Evolutionary conservation across 192 early-diverging fungal species (phyloP).

Genomic region (Coemansia asiatica): DNA sequence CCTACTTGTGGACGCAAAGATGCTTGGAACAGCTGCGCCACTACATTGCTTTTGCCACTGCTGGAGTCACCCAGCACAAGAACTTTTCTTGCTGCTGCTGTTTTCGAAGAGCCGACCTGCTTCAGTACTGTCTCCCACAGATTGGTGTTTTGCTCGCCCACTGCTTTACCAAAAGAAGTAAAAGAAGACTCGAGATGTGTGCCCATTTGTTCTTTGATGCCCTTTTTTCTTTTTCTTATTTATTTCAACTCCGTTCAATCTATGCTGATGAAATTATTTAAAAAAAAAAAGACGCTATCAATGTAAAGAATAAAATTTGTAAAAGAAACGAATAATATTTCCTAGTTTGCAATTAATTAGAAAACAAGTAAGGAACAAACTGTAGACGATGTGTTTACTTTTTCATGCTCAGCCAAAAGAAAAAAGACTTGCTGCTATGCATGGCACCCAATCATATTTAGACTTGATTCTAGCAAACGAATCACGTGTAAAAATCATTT

Average conservation of each 20-base stretch:
- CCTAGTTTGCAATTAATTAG: no score
- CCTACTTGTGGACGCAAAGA: slow-evolving; percentile 37
- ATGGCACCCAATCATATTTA: no score
- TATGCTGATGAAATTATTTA: no score
- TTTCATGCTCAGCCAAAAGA: no score
- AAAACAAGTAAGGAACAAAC: no score
- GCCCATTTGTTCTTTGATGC: slow-evolving; percentile 16
- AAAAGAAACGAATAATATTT: not conserved
- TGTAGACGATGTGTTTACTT: no score
- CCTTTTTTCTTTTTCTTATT: not conserved
- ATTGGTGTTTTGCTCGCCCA: slow-evolving; percentile 26
- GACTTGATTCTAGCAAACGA: no score
- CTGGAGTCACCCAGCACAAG: slow-evolving; percentile 81
- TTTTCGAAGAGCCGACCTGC: slow-evolving; percentile 72
- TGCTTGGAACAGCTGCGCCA: slow-evolving; percentile 56
- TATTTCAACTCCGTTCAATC: no score
- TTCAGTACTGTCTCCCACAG: slow-evolving; percentile 84
- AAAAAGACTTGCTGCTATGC: no score
- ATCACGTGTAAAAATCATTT: no score
- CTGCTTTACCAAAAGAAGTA: not conserved
- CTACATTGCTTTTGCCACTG: slow-evolving; percentile 81
- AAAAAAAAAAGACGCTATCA: no score
- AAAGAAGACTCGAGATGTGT: slow-evolving; percentile 28
- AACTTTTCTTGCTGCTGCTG: slow-evolving; percentile 73
- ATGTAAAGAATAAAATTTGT: not conserved